Base-by-base conservation (phyloP, 2,329 filamentous ascomycete species). In the Claviceps sp. region DNA sequence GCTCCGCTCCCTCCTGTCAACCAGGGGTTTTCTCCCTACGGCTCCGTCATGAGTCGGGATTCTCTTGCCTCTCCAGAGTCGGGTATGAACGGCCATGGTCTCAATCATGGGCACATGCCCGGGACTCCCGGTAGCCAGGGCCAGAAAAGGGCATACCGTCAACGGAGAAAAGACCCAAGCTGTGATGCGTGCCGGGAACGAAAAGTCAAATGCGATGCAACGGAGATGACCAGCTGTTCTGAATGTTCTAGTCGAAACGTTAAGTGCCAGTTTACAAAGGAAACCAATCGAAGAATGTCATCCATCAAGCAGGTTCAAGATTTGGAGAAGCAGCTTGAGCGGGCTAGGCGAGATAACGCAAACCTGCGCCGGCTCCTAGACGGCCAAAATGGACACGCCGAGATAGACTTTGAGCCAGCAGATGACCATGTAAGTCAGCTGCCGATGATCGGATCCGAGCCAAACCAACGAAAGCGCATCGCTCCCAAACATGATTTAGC, bases 241-340 rank as follows among this genome's bases (percentile, higher is more conserved):
- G 93, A 98, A 69, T 98, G 93, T 70, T 93, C 88, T 4, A 96
- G 90, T 66, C 84, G 93, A 57, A 94, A 91, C 64, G 91, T 97
- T 57, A 95, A 94, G 67, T 98, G 93, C 64, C 91, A 97, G 64
- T 98, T 98, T 65, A 98, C 93, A 48, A 98, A 98, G 70, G 93
- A 98, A 69, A 98, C 93, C 13, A 98, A 98, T 66, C 80, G 93
- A 53, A 82, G 93, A 55, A 98, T 98, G 93, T 97, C 93, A 17
- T 97, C 91, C 1, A 97, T 97, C 71, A 98, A 97, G 79, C 93
- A 96, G 73, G 87, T 97, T 13, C 93, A 97, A 68, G 93, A 98
- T 65, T 75, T 98, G 26, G 91, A 97, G 69, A 93, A 88, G 67
- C 90, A 96, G 68, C 80, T 96, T 61, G 79, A 85, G 46, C 78